Base-by-base conservation (phyloP, 306 rosid species). In the Prunus kanzakura region DNA sequence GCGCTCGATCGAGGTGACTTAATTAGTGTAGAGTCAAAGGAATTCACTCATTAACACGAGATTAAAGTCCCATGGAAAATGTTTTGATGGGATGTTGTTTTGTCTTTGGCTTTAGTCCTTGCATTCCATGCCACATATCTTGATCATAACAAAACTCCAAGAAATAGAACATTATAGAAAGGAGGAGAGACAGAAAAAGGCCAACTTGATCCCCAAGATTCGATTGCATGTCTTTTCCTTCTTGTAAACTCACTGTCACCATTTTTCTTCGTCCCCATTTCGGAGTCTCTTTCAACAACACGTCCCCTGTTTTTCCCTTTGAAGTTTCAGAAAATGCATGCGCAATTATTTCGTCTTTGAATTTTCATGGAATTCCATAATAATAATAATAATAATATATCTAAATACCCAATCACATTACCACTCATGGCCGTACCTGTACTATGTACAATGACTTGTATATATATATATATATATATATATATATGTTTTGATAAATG, bases 151-250 rank as follows among this genome's bases (percentile, higher is more conserved):
- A 84, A 90, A 86, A 69, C 69, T 87, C 86, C 91, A 91, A 85
- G 88, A 82, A 78, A 64, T 32, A 72, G 77, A 87, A 85, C 81
- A 86, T 72, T 29, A 73, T 74, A 45, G 51, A 75, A 79, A 66
- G 51, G 41, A 78, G 54, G 82, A 38, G 72, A 69, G 84, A 90
- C 88, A 85, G 73, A 81, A 84, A 78, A 83, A 78, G 83, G 79
- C 92, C 97, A 77, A 77, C 87, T 80, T 75, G 88, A 80, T 62
- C 68, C 45, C 67, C 66, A 30, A 67, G 84, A 82, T 89, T 82
- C 88, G 75, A 79, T 67, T 65, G 66, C 85, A 82, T 88, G 95
- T 88, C 87, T 74, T 82, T 85, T 86, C 81, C 83, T 79, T 60
- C 81, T 84, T 91, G 95, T 87, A 88, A 67, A 38, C 72, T n/a